phyloP scores from a whole-genome alignment of 179 eudicot genomes.

The Carnegiea gigantea region DNA sequence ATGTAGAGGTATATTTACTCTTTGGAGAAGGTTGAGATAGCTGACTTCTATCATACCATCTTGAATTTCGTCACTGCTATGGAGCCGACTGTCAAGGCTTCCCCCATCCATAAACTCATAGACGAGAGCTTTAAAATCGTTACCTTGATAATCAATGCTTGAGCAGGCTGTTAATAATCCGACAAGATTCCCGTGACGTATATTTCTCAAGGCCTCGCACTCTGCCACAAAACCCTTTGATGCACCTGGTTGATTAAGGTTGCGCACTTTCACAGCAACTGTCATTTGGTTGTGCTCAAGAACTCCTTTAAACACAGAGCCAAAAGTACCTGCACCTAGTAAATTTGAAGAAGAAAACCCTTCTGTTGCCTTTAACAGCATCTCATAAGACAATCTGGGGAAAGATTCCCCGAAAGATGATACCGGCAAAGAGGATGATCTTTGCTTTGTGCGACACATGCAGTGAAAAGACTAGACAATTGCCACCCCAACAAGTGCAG shows the following conservation, averaged over 20 bases:
- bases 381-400: slow-evolving; percentile 11
- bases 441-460: neutral
- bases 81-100: slow-evolving; percentile 15
- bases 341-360: slow-evolving; percentile 20
- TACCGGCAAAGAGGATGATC: neutral
- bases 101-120: slow-evolving; percentile 17
- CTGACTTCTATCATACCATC: neutral
- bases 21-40: neutral
- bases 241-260: slow-evolving; percentile 13
- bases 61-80: neutral
- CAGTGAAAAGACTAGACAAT: neutral
- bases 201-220: slow-evolving; percentile 8
- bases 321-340: slow-evolving; percentile 19
- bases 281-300: neutral
- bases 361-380: slow-evolving; percentile 18
- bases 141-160: slow-evolving; percentile 16
- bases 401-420: slow-evolving; percentile 11
- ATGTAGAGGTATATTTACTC: slow-evolving; percentile 2
- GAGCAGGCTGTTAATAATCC: slow-evolving; percentile 10
- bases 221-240: slow-evolving; percentile 18
- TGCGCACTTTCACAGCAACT: slow-evolving; percentile 16
- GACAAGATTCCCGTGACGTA: slow-evolving; percentile 12
- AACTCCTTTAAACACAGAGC: slow-evolving; percentile 16
- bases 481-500: neutral
- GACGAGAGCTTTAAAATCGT: slow-evolving; percentile 18